phyloP scores from a whole-genome alignment of 2,329 filamentous ascomycete genomes.

The Cladosporium oxysporum region DNA sequence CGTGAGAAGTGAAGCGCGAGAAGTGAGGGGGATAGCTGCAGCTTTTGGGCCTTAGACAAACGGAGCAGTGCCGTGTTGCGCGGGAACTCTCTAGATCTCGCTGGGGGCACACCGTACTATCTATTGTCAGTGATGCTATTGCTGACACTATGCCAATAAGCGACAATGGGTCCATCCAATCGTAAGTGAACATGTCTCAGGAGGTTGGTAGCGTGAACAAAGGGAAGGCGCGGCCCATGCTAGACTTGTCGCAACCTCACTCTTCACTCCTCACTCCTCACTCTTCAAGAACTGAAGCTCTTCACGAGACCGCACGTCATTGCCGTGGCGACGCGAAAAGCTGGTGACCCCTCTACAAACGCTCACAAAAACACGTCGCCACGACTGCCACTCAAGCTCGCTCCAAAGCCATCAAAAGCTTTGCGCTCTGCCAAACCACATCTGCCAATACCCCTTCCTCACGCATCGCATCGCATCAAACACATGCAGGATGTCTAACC shows the following conservation, averaged over 20 bases:
- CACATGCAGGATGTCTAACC: background rate
- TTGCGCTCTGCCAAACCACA: background rate
- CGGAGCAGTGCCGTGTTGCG: background rate
- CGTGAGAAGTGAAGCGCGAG: no score
- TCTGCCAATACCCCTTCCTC: background rate
- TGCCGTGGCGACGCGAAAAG: background rate
- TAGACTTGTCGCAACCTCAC: background rate
- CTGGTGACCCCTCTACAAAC: background rate
- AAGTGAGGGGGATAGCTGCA: background rate
- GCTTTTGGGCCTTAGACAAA: background rate
- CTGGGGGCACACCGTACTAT: background rate
- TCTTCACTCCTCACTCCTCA: slow-evolving; percentile 3
- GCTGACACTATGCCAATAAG: background rate
- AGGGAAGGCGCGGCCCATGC: background rate
- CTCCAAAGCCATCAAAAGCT: background rate
- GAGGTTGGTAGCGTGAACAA: background rate
- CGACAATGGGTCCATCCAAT: background rate
- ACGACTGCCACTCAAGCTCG: background rate
- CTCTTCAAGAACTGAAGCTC: background rate
- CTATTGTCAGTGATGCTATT: background rate
- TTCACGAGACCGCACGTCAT: background rate
- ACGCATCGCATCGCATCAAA: background rate
- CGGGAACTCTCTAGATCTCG: background rate
- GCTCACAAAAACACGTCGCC: background rate
- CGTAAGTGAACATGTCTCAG: background rate